Conservation (phyloP, 306 rosid genomes). For the Rosa lucieae region DNA sequence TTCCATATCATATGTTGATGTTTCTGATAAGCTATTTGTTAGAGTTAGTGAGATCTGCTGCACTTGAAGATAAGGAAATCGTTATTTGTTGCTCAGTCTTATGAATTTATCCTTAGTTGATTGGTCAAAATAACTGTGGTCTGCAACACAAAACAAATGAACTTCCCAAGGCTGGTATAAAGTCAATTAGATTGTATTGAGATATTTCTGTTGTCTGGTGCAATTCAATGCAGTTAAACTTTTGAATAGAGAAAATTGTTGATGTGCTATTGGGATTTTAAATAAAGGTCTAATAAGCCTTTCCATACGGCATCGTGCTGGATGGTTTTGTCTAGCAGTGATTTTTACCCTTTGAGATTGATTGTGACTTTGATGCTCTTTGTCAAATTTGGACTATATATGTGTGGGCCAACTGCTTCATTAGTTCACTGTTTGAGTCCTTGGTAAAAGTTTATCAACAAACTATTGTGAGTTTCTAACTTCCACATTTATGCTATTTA, state of each 20-base stretch:
- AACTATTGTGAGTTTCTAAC: background rate
- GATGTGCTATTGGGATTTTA: background rate
- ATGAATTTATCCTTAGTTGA: background rate
- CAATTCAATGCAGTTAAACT: background rate
- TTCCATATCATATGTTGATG: background rate
- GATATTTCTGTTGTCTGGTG: background rate
- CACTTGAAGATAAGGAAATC: background rate
- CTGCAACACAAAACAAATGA: background rate
- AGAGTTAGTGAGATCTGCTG: background rate
- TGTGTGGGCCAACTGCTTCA: background rate
- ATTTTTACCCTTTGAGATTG: background rate
- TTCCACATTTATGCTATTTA: constrained; percentile 5
- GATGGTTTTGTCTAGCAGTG: background rate
- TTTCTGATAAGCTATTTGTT: background rate
- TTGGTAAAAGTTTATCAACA: background rate
- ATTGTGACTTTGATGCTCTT: background rate
- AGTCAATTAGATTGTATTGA: background rate
- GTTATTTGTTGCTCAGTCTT: background rate
- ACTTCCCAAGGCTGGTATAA: background rate
- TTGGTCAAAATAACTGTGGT: background rate
- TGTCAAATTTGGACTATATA: background rate
- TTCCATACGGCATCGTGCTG: background rate
- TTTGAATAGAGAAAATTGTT: background rate
- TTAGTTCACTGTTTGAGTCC: constrained; percentile 3
- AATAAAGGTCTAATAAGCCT: background rate